Conservation (phyloP, 345 rosid species). For the Salix brachista region DNA sequence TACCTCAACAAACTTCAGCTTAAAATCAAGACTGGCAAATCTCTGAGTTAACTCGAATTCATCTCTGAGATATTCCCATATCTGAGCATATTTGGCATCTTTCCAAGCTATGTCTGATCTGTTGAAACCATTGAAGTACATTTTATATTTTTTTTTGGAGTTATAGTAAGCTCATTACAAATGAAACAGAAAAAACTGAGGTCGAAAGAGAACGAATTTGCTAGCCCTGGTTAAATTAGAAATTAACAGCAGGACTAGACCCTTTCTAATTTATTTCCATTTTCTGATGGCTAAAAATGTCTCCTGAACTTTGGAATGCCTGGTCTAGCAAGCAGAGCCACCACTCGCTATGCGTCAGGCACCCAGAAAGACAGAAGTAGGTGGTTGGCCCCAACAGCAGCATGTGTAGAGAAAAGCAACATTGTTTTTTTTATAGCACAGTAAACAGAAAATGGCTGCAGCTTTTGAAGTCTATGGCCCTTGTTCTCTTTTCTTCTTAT, state of each 20-base stretch:
- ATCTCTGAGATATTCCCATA: conserved; percentile 92
- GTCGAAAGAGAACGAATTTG: neutral
- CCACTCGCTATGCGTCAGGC: neutral
- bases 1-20: conserved; percentile 94
- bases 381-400: neutral
- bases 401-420: neutral
- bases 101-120: conserved; percentile 99
- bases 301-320: neutral
- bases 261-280: neutral
- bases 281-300: neutral
- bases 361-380: neutral
- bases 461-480: too few relatives aligned
- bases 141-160: neutral
- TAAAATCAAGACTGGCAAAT: conserved; percentile 88
- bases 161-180: neutral
- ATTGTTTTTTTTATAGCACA: too few relatives aligned
- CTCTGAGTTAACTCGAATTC: conserved; percentile 86
- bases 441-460: too few relatives aligned
- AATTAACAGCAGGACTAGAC: neutral
- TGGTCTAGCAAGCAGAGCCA: neutral
- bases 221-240: neutral
- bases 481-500: too few relatives aligned
- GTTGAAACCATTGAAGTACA: conserved; percentile 12
- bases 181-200: neutral
- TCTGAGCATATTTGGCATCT: conserved; percentile 86